Evolutionary conservation across 2,329 filamentous ascomycete species (phyloP), one percentile per base, ranked within the genome.

Genomic region (Trichoderma sp.): DNA sequence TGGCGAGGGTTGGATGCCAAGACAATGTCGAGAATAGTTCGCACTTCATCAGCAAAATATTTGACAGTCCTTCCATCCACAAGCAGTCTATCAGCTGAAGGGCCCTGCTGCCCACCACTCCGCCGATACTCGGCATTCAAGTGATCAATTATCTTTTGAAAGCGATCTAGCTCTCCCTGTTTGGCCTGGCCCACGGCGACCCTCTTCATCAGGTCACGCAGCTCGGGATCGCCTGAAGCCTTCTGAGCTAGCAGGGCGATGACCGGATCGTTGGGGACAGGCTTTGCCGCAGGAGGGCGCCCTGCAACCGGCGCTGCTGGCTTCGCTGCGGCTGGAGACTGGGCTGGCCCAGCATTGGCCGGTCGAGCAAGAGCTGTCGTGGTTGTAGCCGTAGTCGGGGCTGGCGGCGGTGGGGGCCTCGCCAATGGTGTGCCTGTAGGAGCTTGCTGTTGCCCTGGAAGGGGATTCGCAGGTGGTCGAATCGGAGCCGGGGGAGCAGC

Each of bases 121-220:
- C 80, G 82, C 72, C 84, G 84, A 71, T 86, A 86, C 69, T 88
- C 85, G 0, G 78, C 78, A 2, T 90, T 93, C 67, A 95, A 85
- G 75, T 93, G 89, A 73, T 93, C 90, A 70, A 95, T 95, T 50
- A 95, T 92, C 58, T 84, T 85, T 75, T 95, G 92, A 72, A 95
- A 95, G 70, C 89, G 87, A 56, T 88, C 87, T 13, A 95, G 80
- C 75, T 95, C 91, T 15, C 88, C 86, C 42, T 87, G 85, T 13
- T 86, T 88, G 0, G 92, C 92, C 71, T 90, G 86, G 1, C 92
- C 92, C 32, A 89, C 88, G 0, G 92, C 92, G 0, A 95, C 92
- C 64, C 92, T 87, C 76, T 92, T 92, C 92, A 95, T 95, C 0
- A 95, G 82, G 39, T 90, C 88, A 67, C 93, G 89, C 10, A 95